These are phyloP conservation scores for Xylaria sp. DNA, from an alignment of 2,329 filamentous ascomycete species.

Conservation along the genomic window DNA sequence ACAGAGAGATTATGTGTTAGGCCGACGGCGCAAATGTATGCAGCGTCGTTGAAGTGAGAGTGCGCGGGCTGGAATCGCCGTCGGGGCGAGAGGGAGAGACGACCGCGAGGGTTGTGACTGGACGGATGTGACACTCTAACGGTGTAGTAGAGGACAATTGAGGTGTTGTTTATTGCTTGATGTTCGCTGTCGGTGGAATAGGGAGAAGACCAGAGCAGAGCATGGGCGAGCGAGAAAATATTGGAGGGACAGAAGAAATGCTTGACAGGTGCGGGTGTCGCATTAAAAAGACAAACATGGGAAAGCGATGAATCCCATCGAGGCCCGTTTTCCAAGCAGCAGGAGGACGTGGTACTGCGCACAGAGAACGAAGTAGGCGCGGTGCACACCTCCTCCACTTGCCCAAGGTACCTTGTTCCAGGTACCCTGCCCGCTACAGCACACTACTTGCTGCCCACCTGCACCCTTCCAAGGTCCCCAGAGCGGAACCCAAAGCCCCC, in stretches of 20 bases:
- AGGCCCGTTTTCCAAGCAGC: constrained; percentile 42
- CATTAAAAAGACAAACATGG: constrained; percentile 49
- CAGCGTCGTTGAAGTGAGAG: background rate
- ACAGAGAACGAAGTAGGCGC: constrained; percentile 21
- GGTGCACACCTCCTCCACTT: constrained; percentile 6
- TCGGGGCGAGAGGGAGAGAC: background rate
- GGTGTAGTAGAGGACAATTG: constrained; percentile 11
- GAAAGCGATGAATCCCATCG: constrained; percentile 51
- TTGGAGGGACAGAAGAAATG: constrained; percentile 38
- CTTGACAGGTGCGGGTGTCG: constrained; percentile 41
- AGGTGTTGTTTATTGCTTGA: constrained; percentile 17
- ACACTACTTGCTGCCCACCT: constrained; percentile 11
- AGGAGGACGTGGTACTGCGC: constrained; percentile 30
- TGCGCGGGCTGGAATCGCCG: background rate
- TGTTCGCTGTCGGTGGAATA: constrained; percentile 26
- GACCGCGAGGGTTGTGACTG: background rate
- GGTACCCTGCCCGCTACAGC: background rate
- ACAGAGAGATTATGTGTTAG: background rate
- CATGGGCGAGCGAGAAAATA: constrained; percentile 20
- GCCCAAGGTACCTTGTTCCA: constrained; percentile 3
- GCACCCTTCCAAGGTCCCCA: constrained; percentile 14
- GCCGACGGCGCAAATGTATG: background rate
- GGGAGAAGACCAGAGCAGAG: constrained; percentile 15
- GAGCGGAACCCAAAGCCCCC: constrained; percentile 16
- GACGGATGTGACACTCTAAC: constrained; percentile 4